Conservation (phyloP, 768 basidiomycete genomes). For the Leccinum longicurvipes region DNA sequence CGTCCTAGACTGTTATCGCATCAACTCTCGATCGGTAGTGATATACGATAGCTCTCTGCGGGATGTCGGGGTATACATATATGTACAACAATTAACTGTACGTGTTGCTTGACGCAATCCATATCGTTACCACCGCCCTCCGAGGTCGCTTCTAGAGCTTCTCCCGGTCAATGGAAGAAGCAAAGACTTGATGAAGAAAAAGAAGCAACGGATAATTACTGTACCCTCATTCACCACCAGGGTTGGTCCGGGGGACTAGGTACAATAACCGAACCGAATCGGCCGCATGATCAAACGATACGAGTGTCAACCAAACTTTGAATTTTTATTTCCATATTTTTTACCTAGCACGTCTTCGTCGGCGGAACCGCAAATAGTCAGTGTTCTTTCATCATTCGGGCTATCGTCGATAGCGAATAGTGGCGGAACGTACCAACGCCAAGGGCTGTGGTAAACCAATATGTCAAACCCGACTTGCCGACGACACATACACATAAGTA, state of each 20-base stretch:
- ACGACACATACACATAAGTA: not conserved
- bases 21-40: slow-evolving; percentile 11
- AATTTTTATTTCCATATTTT: not conserved
- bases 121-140: slow-evolving; percentile 2
- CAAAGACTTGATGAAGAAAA: not conserved
- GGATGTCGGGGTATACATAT: slow-evolving; percentile 14
- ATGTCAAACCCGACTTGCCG: not conserved
- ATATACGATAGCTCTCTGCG: slow-evolving; percentile 20
- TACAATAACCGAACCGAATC: not conserved
- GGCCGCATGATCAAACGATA: not conserved
- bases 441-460: not conserved
- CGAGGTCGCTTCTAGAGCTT: not conserved
- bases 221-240: not conserved
- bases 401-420: not conserved
- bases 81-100: slow-evolving; percentile 2
- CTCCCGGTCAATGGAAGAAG: not conserved
- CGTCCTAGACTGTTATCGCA: too few relatives aligned
- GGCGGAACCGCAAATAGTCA: too few relatives aligned
- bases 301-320: not conserved
- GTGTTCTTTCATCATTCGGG: too few relatives aligned
- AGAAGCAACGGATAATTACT: not conserved
- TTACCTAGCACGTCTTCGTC: too few relatives aligned
- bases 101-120: slow-evolving; percentile 28
- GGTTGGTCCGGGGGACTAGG: too few relatives aligned
- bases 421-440: not conserved